Base-by-base conservation (phyloP, 1,284 basidiomycete species). In the Bjerkandera adusta region DNA sequence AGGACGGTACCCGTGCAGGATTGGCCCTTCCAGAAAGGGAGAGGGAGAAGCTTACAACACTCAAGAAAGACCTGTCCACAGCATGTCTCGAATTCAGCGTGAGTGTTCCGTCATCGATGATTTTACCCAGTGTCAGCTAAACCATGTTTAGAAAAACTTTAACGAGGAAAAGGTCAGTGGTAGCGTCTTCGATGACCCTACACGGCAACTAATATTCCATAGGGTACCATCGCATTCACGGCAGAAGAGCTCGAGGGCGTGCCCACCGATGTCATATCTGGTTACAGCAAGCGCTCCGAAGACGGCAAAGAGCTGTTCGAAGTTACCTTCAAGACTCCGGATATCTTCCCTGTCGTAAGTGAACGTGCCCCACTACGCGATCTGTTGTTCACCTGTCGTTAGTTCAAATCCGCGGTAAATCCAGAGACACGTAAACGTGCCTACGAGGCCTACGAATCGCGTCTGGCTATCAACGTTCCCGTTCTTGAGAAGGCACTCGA, bases 141-240 rank as follows among this genome's bases (percentile, higher is more conserved):
- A 12, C 10, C 5, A 34, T 26, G n/a, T 2, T 37, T 55, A 89
- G 81, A 89, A 88, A 83, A 89, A 90, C 67, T 89, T 83, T 66
- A 92, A 91, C 57, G 87, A 92, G 63, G 90, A 92, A 60, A 84
- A 84, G 45, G 88, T 88, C 55, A 38, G 68, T 38, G 26, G n/a
- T 15, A 22, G n/a, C n/a, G n/a, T n/a, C n/a, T n/a, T 4, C 6
- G 36, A 20, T 11, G 8, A 3, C 11, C 12, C 22, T 4, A 13
- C 13, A 15, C 20, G 16, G 20, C 8, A 25, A 6, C 46, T 13
- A 24, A 3, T 21, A 15, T 40, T 22, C 3, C 36, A n/a, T 53
- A 89, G 85, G 81, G 75, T 10, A 66, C 69, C 21, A 71, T 89
- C 29, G 68, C 71, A 4, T 88, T 90, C 56, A 87, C 83, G 0